Base-by-base conservation (phyloP, 2,329 filamentous ascomycete genomes). In the Pseudopithomyces chartarum region DNA sequence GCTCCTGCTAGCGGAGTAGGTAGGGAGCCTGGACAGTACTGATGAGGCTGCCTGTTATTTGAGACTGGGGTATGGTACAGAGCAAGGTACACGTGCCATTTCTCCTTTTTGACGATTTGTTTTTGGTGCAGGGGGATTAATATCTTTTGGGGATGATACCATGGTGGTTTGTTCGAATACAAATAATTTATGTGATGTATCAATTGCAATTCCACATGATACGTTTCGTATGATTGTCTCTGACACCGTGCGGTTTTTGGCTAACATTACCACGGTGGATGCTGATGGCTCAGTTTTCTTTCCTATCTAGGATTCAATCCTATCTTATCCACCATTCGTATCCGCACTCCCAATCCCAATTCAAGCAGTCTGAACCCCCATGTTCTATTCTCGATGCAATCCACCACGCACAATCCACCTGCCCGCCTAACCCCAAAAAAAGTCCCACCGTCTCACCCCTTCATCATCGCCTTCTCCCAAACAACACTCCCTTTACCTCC, bases 11-110 rank as follows among this genome's bases (percentile, higher is more conserved):
- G 62, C 57, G 69, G 65, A 20, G 63, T 70, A 1, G 67, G 64
- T 12, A 64, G 65, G 11, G 68, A 74, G 63, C 68, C 71, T 19
- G 71, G 67, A 13, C 69, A 74, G 57, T 70, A 69, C 54, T 72
- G 63, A 53, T 23, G 6, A 38, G 11, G 11, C 12, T 2, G 8
- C 6, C 11, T 15, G 34, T 34, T 12, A 10, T 7, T 2, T 17
- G 5, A 38, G 34, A 20, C n/a, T n/a, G 29, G 12, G n/a, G 17
- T 11, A 6, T 26, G 15, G 8, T 6, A 33, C 17, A 13, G 26
- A 19, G 15, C 6, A 12, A 10, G 10, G 29, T 22, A 22, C 2
- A 32, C 11, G 34, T n/a, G 34, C 29, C 3, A 15, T 13, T 2
- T 2, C 17, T 2, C 10, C 11, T 2, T 10, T 46, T n/a, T 38